phyloP scores from a whole-genome alignment of 1,284 basidiomycete genomes.

The Hypsizygus ulmarius region DNA sequence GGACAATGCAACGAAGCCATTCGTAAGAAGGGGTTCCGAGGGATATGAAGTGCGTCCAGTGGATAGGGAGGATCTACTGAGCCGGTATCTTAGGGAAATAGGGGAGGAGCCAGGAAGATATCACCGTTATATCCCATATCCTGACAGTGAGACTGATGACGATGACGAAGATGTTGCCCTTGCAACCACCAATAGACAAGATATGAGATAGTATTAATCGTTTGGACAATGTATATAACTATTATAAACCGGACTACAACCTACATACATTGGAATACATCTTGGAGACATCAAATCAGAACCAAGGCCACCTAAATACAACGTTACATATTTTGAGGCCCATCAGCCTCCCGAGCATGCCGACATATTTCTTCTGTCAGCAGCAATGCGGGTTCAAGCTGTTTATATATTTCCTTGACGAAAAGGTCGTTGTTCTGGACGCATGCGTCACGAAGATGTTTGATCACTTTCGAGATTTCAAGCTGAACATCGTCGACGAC shows the following conservation, averaged over 20 bases:
- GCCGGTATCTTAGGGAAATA: constrained; percentile 50
- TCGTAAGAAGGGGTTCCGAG: constrained; percentile 70
- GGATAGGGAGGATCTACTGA: constrained; percentile 60
- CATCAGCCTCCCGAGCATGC: constrained; percentile 11
- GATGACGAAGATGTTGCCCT: constrained; percentile 34
- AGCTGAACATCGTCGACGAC: constrained; percentile 21
- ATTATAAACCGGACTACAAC: no score
- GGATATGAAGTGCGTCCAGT: constrained; percentile 69
- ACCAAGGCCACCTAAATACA: not conserved
- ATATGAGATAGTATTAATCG: not conserved
- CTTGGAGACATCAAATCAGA: no score
- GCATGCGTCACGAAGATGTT: constrained; percentile 22
- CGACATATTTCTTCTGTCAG: constrained; percentile 27
- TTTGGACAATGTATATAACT: no score
- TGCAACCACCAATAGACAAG: constrained; percentile 13
- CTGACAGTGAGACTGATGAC: constrained; percentile 33
- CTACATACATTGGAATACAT: no score
- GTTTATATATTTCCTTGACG: constrained; percentile 22
- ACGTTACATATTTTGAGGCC: constrained; percentile 3
- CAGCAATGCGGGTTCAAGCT: constrained; percentile 25
- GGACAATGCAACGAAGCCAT: constrained; percentile 26
- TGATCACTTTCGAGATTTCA: constrained; percentile 25
- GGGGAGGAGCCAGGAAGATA: constrained; percentile 57
- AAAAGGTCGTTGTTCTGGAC: constrained; percentile 22
- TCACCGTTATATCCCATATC: constrained; percentile 58